Percentiles rank a stretch among this genome's conserved stretches.
phyloP scores from a whole-genome alignment of 345 rosid genomes.

The Cardiospermum halicacabum region DNA sequence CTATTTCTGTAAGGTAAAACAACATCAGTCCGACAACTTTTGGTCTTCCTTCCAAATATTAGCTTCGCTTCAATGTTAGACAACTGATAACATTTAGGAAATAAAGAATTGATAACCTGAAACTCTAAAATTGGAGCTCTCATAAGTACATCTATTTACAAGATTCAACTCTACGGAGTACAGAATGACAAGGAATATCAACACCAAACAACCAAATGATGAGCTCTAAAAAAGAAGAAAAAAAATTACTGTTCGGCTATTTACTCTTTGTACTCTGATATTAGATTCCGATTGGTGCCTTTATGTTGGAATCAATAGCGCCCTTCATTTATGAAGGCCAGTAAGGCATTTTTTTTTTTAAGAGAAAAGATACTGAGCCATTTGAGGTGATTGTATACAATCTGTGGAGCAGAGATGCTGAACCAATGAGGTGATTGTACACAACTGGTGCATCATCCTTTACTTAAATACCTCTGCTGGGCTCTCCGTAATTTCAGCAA shows the following conservation, averaged over 20 bases:
- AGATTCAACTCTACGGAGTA: constrained; percentile 14
- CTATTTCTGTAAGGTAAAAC: background rate
- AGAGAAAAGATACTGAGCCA: no score
- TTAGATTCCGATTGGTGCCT: constrained; percentile 19
- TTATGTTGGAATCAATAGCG: constrained; percentile 14
- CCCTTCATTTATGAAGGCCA: background rate
- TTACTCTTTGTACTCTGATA: constrained; percentile 34
- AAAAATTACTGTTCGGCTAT: constrained; percentile 36
- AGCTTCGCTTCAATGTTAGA: constrained; percentile 21
- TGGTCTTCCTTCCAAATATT: constrained; percentile 16
- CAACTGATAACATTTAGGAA: constrained; percentile 15
- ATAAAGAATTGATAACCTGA: constrained; percentile 43
- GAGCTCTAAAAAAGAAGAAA: constrained; percentile 45
- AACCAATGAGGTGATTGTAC: no score
- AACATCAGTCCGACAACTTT: constrained; percentile 19
- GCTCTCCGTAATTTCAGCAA: constrained; percentile 9
- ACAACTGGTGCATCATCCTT: constrained; percentile 5
- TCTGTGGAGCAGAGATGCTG: no score
- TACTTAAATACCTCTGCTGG: constrained; percentile 2
- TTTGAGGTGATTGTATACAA: no score
- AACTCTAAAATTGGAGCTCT: constrained; percentile 36
- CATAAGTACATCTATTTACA: constrained; percentile 38
- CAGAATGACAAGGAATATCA: background rate
- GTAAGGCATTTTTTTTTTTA: constrained; percentile 5
- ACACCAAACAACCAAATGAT: background rate